Evolutionary conservation across 345 rosid genomes (phyloP).

Genomic region (Trapa incisa): DNA sequence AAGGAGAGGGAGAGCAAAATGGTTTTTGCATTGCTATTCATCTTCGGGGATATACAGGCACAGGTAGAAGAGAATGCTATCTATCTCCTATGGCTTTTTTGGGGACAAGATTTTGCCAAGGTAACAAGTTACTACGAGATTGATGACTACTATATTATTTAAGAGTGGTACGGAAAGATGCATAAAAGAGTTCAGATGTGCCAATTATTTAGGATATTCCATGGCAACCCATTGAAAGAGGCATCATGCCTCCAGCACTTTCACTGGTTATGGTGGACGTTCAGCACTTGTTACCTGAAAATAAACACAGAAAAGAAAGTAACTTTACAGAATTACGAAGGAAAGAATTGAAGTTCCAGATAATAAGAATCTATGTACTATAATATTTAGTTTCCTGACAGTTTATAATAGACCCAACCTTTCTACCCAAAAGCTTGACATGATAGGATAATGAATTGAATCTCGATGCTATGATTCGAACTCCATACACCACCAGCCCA

Average conservation of each 20-base stretch:
- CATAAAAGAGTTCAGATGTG: neutral
- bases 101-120: neutral
- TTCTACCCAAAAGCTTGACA: no score
- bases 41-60: neutral
- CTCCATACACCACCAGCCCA: neutral
- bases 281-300: neutral
- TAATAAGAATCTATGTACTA: no score
- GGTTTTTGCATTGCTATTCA: slow-evolving; percentile 13
- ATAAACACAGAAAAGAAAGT: neutral
- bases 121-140: neutral
- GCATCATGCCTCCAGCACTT: neutral
- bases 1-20: slow-evolving; percentile 18
- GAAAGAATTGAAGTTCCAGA: neutral
- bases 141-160: neutral
- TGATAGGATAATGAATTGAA: no score
- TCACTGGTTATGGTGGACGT: neutral
- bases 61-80: neutral
- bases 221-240: neutral
- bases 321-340: neutral
- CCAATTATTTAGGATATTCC: neutral
- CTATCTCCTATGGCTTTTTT: neutral
- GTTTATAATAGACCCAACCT: no score
- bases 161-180: neutral
- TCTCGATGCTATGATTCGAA: neutral
- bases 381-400: no score